phyloP scores from a whole-genome alignment of 768 basidiomycete genomes.

The Rhizopogon vesiculosus region DNA sequence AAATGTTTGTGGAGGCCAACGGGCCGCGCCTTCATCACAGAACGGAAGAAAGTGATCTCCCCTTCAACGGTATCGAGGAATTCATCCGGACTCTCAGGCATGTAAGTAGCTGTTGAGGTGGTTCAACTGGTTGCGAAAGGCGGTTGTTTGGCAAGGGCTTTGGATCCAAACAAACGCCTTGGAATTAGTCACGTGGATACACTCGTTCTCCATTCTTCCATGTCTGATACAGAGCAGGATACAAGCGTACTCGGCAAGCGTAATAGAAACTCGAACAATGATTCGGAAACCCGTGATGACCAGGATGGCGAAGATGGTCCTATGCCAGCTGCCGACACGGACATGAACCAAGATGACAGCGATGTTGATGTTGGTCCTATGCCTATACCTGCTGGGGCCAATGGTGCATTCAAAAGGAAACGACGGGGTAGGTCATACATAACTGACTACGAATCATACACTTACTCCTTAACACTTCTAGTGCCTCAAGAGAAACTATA shows the following conservation, averaged over 20 bases:
- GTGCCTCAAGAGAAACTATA: constrained; percentile 91
- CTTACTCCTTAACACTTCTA: constrained; percentile 44
- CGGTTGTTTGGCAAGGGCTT: constrained; percentile 20
- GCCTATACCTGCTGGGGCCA: constrained; percentile 55
- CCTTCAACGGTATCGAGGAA: constrained; percentile 75
- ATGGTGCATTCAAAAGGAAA: constrained; percentile 59
- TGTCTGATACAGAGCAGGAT: constrained; percentile 47
- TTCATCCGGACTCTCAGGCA: constrained; percentile 18
- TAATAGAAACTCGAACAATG: constrained; percentile 33
- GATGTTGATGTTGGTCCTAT: constrained; percentile 86
- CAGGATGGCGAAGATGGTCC: constrained; percentile 18
- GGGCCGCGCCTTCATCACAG: constrained; percentile 75
- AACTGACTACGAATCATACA: not conserved
- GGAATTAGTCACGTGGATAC: not conserved
- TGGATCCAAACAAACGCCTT: constrained; percentile 8
- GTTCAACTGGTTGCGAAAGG: not conserved
- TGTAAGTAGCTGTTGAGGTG: not conserved
- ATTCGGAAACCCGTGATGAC: not conserved
- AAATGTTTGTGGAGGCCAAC: constrained; percentile 83
- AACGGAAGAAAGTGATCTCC: constrained; percentile 82
- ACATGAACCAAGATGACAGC: constrained; percentile 40
- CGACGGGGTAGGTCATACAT: constrained; percentile 60
- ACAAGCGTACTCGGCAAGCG: constrained; percentile 63
- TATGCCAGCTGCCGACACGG: constrained; percentile 13
- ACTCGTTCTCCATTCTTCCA: constrained; percentile 10